Conservation (phyloP, 1,284 basidiomycete species). For the Agroathelia rolfsii region DNA sequence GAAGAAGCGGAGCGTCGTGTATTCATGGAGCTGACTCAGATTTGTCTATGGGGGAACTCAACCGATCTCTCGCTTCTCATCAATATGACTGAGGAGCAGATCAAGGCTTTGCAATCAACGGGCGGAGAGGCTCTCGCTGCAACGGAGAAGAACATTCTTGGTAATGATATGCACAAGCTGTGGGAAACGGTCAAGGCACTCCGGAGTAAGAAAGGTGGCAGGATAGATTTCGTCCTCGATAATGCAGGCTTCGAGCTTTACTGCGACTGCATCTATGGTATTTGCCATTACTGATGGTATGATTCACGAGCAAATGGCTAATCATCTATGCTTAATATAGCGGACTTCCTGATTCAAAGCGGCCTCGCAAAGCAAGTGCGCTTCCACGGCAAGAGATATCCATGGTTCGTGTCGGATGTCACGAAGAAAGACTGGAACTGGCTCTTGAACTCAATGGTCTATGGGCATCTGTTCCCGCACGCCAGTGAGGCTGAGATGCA, state of each 20-base stretch:
- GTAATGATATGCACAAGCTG: constrained; percentile 71
- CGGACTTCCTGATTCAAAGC: constrained; percentile 85
- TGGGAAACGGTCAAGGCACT: constrained; percentile 78
- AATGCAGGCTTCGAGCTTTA: constrained; percentile 93
- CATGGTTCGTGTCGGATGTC: constrained; percentile 97
- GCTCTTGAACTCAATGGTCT: constrained; percentile 81
- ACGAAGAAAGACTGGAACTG: constrained; percentile 96
- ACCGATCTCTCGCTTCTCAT: constrained; percentile 94
- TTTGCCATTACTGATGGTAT: constrained; percentile 15
- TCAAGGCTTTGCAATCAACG: constrained; percentile 94
- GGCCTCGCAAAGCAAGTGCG: constrained; percentile 80
- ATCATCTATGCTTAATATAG: too few species aligned
- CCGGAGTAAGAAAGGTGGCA: constrained; percentile 62
- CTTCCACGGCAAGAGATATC: constrained; percentile 88
- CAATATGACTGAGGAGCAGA: constrained; percentile 98
- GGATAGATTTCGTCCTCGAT: constrained; percentile 85
- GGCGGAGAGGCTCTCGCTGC: constrained; percentile 92
- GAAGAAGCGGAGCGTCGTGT: constrained; percentile 77
- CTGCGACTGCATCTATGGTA: constrained; percentile 93
- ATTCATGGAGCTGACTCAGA: constrained; percentile 94
- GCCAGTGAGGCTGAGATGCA: constrained; percentile 74
- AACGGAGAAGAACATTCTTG: constrained; percentile 92
- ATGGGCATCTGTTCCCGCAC: constrained; percentile 82
- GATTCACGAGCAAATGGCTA: constrained; percentile 3
- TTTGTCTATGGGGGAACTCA: constrained; percentile 94